Evolutionary conservation across 768 basidiomycete genomes (phyloP).

Genomic region (Boletus subcaerulescens): DNA sequence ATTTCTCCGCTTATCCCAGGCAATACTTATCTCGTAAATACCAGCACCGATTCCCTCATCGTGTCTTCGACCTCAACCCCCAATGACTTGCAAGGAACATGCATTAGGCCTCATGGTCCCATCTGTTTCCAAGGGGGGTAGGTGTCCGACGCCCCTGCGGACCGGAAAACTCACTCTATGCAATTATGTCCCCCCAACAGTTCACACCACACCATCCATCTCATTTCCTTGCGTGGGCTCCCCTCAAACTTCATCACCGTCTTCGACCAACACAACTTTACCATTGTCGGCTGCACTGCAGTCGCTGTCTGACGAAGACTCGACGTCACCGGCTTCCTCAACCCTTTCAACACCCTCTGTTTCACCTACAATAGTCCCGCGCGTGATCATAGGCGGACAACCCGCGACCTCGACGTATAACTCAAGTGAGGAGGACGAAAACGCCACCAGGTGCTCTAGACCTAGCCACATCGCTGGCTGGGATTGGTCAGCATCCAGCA

Average conservation of each 20-base stretch:
- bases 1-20: background rate
- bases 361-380: slow-evolving; percentile 21
- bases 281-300: background rate
- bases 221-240: background rate
- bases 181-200: slow-evolving; percentile 34
- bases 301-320: slow-evolving; percentile 11
- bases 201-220: background rate
- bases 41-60: slow-evolving; percentile 9
- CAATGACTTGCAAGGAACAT: slow-evolving; percentile 13
- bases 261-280: background rate
- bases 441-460: background rate
- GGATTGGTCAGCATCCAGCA: slow-evolving; percentile 21
- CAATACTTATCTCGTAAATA: slow-evolving; percentile 1
- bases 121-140: background rate
- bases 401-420: slow-evolving; percentile 13
- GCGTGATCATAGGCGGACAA: slow-evolving; percentile 26
- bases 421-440: background rate
- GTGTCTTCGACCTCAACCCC: background rate
- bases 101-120: slow-evolving; percentile 5
- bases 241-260: background rate
- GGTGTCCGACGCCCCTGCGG: background rate
- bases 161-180: slow-evolving; percentile 27
- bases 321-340: slow-evolving; percentile 24
- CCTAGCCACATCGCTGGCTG: slow-evolving; percentile 15
- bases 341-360: slow-evolving; percentile 25